phyloP scores from a whole-genome alignment of 352 stramenopile species.

The Phytophthora macrochlamydospora region DNA sequence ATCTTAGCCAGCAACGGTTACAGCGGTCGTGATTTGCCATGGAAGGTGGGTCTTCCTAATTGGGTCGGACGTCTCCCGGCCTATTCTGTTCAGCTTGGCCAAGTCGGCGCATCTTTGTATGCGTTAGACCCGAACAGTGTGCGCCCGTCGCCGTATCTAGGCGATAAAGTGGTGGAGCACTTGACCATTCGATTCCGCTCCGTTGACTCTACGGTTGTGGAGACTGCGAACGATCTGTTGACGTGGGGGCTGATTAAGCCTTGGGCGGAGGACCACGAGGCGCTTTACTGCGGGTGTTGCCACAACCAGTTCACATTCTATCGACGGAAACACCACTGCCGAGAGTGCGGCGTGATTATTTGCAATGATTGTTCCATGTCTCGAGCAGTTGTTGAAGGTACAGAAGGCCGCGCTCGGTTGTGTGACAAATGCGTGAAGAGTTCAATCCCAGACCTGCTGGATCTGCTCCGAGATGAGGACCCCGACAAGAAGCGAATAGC shows the following conservation, averaged over 20 bases:
- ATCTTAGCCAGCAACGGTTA: slow-evolving; percentile 84
- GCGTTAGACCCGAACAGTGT: slow-evolving; percentile 56
- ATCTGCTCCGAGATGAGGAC: slow-evolving; percentile 60
- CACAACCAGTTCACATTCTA: slow-evolving; percentile 84
- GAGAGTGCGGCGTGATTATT: slow-evolving; percentile 89
- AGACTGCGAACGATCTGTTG: slow-evolving; percentile 82
- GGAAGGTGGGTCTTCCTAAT: slow-evolving; percentile 77
- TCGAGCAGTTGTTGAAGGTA: slow-evolving; percentile 80
- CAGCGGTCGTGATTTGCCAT: slow-evolving; percentile 86
- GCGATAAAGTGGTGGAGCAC: slow-evolving; percentile 81
- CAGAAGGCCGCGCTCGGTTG: slow-evolving; percentile 75
- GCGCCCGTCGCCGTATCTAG: slow-evolving; percentile 77
- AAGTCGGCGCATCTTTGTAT: slow-evolving; percentile 83
- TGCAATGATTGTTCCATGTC: slow-evolving; percentile 88
- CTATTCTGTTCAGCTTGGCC: slow-evolving; percentile 85
- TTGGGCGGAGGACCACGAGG: slow-evolving; percentile 88
- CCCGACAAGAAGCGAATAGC: slow-evolving; percentile 67
- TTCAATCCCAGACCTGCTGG: slow-evolving; percentile 74
- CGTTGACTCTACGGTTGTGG: slow-evolving; percentile 67
- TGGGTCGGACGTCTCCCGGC: slow-evolving; percentile 87
- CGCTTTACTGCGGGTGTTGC: slow-evolving; percentile 74
- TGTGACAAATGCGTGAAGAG: slow-evolving; percentile 87
- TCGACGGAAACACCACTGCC: slow-evolving; percentile 82
- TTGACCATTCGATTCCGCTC: slow-evolving; percentile 81
- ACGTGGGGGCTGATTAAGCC: slow-evolving; percentile 89